Base-by-base conservation (phyloP, 2,329 filamentous ascomycete genomes). In the Myriosclerotinia duriaeana region DNA sequence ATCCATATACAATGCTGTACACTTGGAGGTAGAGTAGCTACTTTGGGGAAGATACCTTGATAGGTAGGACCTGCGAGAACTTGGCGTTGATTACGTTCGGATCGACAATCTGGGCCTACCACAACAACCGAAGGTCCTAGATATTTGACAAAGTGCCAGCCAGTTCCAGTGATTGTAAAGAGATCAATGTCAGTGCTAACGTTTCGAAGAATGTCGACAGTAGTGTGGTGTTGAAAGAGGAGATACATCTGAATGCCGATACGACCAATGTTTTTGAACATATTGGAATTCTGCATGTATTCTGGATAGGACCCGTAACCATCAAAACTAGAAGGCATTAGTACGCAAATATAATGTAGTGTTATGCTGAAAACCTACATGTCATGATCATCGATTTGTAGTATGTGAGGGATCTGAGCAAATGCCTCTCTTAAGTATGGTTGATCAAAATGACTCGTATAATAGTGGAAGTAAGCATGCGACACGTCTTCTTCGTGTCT, bases 141-240 rank as follows among this genome's bases (percentile, higher is more conserved):
- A 74, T 91, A 97, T 79, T 99, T 99, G 79, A 99, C 87, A 78
- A 98, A 99, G 78, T 99, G 95, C 95, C 95, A 99, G 9, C 95
- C 95, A 26, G 90, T 90, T n/a, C 95, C 94, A 0, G 95, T 98
- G 65, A 99, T 89, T 1, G 94, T 98, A 79, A 99, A 99, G 7
- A 99, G 86, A 73, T 99, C 95, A 58, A 88, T 84, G 75, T 99
- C 95, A 56, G 91, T 91, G 74, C 85, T 90, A 67, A 96, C 89
- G 72, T 96, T 94, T 63, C 93, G 90, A 66, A 99, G 86, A 53
- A 98, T 91, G 76, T 98, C 95, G 3, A 96, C 83, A 0, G 94
- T 98, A 0, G 95, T 98, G 78, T 99, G 95, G 76, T 99, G 95
- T 76, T 99, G 95, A 83, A 99, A 99, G 9, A 99, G 85, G 46